Evolutionary conservation across 2,329 filamentous ascomycete species (phyloP).

Genomic region (Zymoseptoria brevis): DNA sequence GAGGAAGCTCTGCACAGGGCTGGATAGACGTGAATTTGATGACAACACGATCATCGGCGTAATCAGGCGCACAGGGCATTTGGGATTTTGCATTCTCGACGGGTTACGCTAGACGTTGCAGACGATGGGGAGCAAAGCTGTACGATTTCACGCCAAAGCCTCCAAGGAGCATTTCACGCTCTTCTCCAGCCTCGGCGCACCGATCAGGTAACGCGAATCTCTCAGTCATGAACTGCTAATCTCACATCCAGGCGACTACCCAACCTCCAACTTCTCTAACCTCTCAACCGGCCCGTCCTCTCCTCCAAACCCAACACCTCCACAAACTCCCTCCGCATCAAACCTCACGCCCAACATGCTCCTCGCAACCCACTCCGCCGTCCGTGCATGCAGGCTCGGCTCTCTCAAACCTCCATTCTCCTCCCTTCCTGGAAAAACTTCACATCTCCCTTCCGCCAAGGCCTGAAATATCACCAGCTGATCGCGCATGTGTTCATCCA

Average conservation of each 20-base stretch:
- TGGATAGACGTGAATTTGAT: not conserved
- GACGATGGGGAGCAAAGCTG: not conserved
- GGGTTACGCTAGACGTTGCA: not conserved
- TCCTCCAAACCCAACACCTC: slow-evolving; percentile 29
- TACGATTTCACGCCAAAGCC: not conserved
- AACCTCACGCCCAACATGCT: slow-evolving; percentile 34
- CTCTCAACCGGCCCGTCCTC: not conserved
- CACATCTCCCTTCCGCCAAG: slow-evolving; percentile 39
- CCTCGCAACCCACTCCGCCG: slow-evolving; percentile 39
- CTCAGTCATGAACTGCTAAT: not conserved
- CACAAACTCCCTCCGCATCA: slow-evolving; percentile 30
- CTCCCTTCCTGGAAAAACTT: slow-evolving; percentile 24
- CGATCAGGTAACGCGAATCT: too few species aligned
- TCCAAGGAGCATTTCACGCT: not conserved
- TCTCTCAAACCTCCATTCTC: slow-evolving; percentile 16
- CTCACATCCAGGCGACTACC: not conserved
- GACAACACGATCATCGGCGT: not conserved
- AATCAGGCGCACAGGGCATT: not conserved
- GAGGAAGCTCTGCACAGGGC: not conserved
- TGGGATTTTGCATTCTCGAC: not conserved
- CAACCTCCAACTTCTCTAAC: not conserved
- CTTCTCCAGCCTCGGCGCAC: too few species aligned
- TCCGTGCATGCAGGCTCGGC: slow-evolving; percentile 39
- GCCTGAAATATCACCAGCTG: slow-evolving; percentile 54
- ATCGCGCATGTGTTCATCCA: slow-evolving; percentile 50